phyloP scores from a whole-genome alignment of 2,329 filamentous ascomycete genomes.

The Talaromyces pinophilus region DNA sequence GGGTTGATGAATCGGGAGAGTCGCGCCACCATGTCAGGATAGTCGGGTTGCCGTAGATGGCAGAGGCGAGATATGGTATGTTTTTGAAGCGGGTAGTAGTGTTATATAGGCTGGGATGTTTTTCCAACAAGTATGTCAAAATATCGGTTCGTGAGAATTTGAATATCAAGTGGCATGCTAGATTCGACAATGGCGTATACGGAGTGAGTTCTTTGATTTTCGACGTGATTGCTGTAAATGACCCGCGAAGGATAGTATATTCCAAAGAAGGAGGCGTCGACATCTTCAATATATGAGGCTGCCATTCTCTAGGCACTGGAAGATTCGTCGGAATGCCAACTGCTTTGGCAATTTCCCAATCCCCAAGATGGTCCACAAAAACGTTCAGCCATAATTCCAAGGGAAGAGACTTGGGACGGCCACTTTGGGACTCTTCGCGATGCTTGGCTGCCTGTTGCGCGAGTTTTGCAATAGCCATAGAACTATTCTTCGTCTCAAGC shows the following conservation, averaged over 20 bases:
- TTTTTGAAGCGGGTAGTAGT: slow-evolving; percentile 79
- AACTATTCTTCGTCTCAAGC: slow-evolving; percentile 24
- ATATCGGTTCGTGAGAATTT: slow-evolving; percentile 83
- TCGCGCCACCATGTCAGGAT: slow-evolving; percentile 91
- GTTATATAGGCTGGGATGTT: slow-evolving; percentile 75
- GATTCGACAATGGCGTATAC: slow-evolving; percentile 71
- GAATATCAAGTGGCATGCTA: slow-evolving; percentile 86
- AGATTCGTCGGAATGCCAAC: slow-evolving; percentile 79
- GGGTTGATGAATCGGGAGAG: slow-evolving; percentile 77
- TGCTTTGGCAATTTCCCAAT: slow-evolving; percentile 87
- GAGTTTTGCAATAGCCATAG: slow-evolving; percentile 13
- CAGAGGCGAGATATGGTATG: slow-evolving; percentile 83
- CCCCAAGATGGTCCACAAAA: slow-evolving; percentile 71
- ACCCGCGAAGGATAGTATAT: slow-evolving; percentile 76
- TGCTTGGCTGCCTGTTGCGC: slow-evolving; percentile 44
- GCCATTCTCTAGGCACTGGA: slow-evolving; percentile 72
- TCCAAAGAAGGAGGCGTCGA: slow-evolving; percentile 75
- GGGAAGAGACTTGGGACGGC: slow-evolving; percentile 56
- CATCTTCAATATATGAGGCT: slow-evolving; percentile 61
- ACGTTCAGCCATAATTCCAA: slow-evolving; percentile 89
- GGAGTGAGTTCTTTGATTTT: slow-evolving; percentile 70
- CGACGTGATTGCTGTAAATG: slow-evolving; percentile 69
- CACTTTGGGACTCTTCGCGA: slow-evolving; percentile 32
- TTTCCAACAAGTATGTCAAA: slow-evolving; percentile 68
- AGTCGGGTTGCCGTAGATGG: slow-evolving; percentile 78